Conservation (phyloP, 2,329 filamentous ascomycete species). For the Claviceps sorghi region DNA sequence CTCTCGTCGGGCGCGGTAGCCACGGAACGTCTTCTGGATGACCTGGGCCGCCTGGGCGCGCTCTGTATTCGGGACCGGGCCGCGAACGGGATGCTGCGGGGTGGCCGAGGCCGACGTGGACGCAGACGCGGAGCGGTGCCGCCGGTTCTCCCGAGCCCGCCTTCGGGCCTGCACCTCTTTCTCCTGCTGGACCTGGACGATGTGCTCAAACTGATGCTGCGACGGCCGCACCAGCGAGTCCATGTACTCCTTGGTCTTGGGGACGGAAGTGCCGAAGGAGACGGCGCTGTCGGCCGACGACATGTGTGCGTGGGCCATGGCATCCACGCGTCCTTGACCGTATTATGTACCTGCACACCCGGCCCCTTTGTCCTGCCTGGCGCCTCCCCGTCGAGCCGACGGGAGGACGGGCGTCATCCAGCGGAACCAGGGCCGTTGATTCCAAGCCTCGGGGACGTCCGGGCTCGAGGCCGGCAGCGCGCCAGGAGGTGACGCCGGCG, state of each 20-base stretch:
- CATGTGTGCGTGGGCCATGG: conserved; percentile 1
- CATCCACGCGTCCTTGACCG: no score
- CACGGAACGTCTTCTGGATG: conserved; percentile 62
- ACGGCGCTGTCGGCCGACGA: conserved; percentile 5
- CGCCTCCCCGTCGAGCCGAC: no score
- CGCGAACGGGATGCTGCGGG: no score
- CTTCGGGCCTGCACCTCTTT: conserved; percentile 30
- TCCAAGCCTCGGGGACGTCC: no score
- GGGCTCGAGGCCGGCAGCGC: no score
- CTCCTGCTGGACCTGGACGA: conserved; percentile 32
- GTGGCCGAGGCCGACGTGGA: conserved; percentile 1
- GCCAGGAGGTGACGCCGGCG: no score
- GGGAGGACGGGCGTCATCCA: no score
- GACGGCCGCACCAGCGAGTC: conserved; percentile 35
- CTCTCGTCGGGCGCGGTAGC: conserved; percentile 58
- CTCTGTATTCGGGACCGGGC: conserved; percentile 8
- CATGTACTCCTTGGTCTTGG: conserved; percentile 30
- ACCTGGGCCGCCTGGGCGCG: conserved; percentile 34
- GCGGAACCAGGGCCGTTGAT: no score
- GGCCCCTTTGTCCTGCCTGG: no score
- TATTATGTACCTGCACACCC: no score
- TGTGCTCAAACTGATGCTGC: conserved; percentile 30
- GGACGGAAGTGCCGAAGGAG: conserved; percentile 4
- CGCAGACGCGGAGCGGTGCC: conserved; percentile 21
- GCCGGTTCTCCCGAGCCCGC: conserved; percentile 21